Conservation (phyloP, 2,329 filamentous ascomycete species). For the Dactylellina haptotyla region DNA sequence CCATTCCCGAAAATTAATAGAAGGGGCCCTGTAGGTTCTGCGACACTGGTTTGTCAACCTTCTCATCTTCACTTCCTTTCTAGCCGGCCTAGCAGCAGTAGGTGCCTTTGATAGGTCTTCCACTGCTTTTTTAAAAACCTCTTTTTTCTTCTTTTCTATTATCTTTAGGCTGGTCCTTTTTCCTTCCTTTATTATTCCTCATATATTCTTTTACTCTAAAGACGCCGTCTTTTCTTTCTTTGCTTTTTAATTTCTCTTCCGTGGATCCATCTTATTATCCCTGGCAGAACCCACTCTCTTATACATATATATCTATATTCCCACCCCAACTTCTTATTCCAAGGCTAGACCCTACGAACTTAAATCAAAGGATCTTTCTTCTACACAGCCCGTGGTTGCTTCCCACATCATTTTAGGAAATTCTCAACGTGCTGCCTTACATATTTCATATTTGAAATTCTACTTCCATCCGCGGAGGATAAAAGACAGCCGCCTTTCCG, state of each 20-base stretch:
- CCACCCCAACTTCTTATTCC: slow-evolving; percentile 23
- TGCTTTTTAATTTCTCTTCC: slow-evolving; percentile 43
- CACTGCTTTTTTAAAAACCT: slow-evolving; percentile 15
- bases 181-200: not conserved
- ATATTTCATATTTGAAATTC: slow-evolving; percentile 34
- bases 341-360: slow-evolving; percentile 32
- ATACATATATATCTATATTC: slow-evolving; percentile 19
- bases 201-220: slow-evolving; percentile 20
- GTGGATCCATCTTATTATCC: slow-evolving; percentile 29
- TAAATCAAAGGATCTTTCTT: slow-evolving; percentile 41
- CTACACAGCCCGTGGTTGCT: slow-evolving; percentile 32
- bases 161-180: slow-evolving; percentile 23
- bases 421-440: slow-evolving; percentile 38
- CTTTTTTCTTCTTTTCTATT: slow-evolving; percentile 28
- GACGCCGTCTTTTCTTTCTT: slow-evolving; percentile 32
- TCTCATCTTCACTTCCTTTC: slow-evolving; percentile 53
- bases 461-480: slow-evolving; percentile 40
- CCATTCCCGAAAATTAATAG: slow-evolving; percentile 45
- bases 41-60: slow-evolving; percentile 52
- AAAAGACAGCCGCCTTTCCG: slow-evolving; percentile 44
- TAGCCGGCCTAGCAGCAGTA: slow-evolving; percentile 50
- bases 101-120: slow-evolving; percentile 51
- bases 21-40: slow-evolving; percentile 49
- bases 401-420: slow-evolving; percentile 36
- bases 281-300: slow-evolving; percentile 36